Evolutionary conservation across 805 yeast species (phyloP).

Genomic region (Candida hispaniensis): DNA sequence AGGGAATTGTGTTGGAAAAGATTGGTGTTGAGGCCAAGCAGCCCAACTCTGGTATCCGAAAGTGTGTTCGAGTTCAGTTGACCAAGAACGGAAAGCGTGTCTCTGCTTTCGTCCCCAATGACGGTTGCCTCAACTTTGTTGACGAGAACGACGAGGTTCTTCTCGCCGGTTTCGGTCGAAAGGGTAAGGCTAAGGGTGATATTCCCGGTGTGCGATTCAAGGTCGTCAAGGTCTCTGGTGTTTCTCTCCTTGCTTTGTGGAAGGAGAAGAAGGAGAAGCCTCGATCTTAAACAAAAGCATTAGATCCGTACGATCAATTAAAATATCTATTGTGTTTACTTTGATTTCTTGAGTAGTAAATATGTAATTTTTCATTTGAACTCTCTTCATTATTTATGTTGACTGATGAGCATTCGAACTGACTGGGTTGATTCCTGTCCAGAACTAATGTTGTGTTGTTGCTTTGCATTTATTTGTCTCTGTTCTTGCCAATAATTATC

Average conservation of each 20-base stretch:
- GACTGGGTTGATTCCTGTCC: too few species aligned
- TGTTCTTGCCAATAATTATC: too few species aligned
- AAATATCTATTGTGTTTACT: slow-evolving; percentile 15
- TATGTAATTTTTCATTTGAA: too few species aligned
- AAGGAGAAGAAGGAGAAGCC: slow-evolving; percentile 99
- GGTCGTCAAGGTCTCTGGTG: slow-evolving; percentile 99
- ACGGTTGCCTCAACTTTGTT: slow-evolving; percentile 99
- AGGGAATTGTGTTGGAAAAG: slow-evolving; percentile 99
- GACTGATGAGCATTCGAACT: too few species aligned
- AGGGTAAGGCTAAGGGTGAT: slow-evolving; percentile 99
- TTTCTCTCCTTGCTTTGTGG: slow-evolving; percentile 98
- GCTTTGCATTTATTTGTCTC: too few species aligned
- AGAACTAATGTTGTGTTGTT: too few species aligned
- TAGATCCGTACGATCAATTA: slow-evolving; percentile 11
- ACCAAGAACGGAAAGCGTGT: slow-evolving; percentile 99
- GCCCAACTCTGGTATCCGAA: slow-evolving; percentile 99
- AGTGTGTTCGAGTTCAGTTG: slow-evolving; percentile 99
- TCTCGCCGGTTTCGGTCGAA: slow-evolving; percentile 99
- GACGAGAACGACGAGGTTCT: slow-evolving; percentile 99
- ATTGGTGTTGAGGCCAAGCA: slow-evolving; percentile 99
- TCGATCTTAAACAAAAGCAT: slow-evolving; percentile 64
- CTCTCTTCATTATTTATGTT: too few species aligned
- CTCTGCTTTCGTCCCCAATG: slow-evolving; percentile 99
- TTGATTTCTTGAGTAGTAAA: too few species aligned
- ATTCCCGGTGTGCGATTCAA: slow-evolving; percentile 99